Evolutionary conservation across 371 early-diverging fungal genomes (phyloP).

Genomic region (Mucor velutinosus): DNA sequence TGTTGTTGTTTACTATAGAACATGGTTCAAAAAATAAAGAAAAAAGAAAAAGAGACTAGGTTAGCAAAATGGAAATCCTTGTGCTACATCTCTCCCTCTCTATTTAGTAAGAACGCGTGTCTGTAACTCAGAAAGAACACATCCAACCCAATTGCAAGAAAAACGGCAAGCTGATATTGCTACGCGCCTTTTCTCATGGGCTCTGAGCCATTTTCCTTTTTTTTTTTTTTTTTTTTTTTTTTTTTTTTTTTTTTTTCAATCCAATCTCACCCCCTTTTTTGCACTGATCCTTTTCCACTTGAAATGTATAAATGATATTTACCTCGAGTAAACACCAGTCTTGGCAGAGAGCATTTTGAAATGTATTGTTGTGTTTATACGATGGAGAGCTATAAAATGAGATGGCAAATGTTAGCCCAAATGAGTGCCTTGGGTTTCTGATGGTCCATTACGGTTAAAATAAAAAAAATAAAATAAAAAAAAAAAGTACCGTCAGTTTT

Average conservation of each 20-base stretch:
- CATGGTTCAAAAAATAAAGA: background rate
- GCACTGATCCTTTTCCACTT: background rate
- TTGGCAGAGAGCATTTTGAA: background rate
- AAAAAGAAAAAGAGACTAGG: slow-evolving; percentile 1
- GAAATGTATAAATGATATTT: background rate
- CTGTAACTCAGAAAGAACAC: background rate
- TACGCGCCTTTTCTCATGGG: background rate
- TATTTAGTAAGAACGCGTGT: slow-evolving; percentile 1
- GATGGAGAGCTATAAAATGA: too few species aligned
- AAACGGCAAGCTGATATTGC: background rate
- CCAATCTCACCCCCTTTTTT: too few species aligned
- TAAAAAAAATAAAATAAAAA: background rate
- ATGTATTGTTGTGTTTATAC: background rate
- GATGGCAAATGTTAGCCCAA: too few species aligned
- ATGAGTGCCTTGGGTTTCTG: too few species aligned
- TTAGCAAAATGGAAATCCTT: background rate
- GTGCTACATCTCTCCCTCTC: background rate
- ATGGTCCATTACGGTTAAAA: background rate
- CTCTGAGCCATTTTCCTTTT: background rate
- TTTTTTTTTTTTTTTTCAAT: background rate
- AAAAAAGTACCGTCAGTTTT: background rate
- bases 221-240: background rate
- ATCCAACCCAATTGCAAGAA: background rate
- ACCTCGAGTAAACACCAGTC: background rate
- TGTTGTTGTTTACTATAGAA: background rate